phyloP scores from a whole-genome alignment of 441 rosid species.

The Adansonia rubrostipa region DNA sequence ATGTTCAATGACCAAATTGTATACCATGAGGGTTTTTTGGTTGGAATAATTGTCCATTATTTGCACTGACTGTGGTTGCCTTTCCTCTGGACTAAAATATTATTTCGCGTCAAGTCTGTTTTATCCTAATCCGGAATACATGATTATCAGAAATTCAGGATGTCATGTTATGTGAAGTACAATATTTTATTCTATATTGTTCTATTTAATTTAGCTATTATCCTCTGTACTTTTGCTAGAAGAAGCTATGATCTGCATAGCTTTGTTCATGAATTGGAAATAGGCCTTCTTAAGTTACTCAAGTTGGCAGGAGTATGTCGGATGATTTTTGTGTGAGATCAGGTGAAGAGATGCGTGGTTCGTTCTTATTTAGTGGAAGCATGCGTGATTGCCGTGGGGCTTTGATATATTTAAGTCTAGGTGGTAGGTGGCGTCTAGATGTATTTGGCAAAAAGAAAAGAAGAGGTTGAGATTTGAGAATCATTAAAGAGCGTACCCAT shows the following conservation, averaged over 20 bases:
- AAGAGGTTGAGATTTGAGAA: background rate
- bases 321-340: background rate
- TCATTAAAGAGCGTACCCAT: background rate
- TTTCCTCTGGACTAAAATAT: background rate
- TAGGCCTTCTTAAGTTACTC: background rate
- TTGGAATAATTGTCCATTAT: constrained; percentile 21
- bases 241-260: background rate
- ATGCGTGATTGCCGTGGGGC: background rate
- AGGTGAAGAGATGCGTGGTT: background rate
- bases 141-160: background rate
- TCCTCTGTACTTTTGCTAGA: background rate
- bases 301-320: background rate
- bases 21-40: constrained; percentile 31
- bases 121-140: background rate
- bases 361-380: background rate
- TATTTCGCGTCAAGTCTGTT: background rate
- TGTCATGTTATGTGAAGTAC: background rate
- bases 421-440: background rate
- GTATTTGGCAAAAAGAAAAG: background rate
- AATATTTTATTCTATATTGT: background rate
- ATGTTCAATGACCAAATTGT: constrained; percentile 29
- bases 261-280: background rate
- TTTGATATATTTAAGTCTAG: background rate
- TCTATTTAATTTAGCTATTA: background rate
- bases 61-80: constrained; percentile 25